Evolutionary conservation across 2,329 filamentous ascomycete species (phyloP), one percentile per base, ranked within the genome.

Genomic region (Nemania serpens): DNA sequence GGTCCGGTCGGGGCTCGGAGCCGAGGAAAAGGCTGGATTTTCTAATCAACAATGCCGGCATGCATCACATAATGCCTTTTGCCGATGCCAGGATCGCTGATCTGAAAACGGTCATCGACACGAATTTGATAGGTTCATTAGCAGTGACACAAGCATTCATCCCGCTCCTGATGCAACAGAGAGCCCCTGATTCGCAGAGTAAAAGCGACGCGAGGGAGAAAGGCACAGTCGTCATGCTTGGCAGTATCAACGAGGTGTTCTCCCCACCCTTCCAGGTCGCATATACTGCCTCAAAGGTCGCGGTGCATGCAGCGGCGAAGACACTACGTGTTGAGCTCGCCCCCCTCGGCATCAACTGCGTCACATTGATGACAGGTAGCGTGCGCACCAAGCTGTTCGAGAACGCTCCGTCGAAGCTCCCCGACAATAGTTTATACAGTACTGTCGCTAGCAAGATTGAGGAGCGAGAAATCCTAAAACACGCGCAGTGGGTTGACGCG

Each of bases 281-380:
- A 20, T 75, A 75, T 61, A 72, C 68, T 37, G 71, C 70, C 2
- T 72, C 70, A 54, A 74, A 75, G 61, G 71, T 68, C 0, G 72
- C 73, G 2, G 58, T 74, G 5, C 58, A 66, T 55, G 64, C 67
- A 34, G 46, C 68, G 29, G 58, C 62, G 18, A 47, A 69, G 3
- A 71, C 69, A 0, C 54, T 75, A 18, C 71, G 73, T 22, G 54
- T 70, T 22, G 73, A 76, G 61, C 66, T 76, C 5, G 68, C 68
- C 7, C 72, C 73, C 7, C 62, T 76, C 4, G 73, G 74, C 17
- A 71, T 75, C 9, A 47, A 62, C 13, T 70, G 74, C 25, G 68
- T 75, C 9, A 72, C 69, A 6, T 22, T 75, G 10, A 59, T 73
- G 56, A 73, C 70, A 22, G 74, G 74, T 2, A 63, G 66, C 22